Percentiles rank a stretch among this genome's conserved stretches.
Evolutionary conservation across 2,329 filamentous ascomycete genomes (phyloP).

Genomic region (Neopestalotiopsis sp.): DNA sequence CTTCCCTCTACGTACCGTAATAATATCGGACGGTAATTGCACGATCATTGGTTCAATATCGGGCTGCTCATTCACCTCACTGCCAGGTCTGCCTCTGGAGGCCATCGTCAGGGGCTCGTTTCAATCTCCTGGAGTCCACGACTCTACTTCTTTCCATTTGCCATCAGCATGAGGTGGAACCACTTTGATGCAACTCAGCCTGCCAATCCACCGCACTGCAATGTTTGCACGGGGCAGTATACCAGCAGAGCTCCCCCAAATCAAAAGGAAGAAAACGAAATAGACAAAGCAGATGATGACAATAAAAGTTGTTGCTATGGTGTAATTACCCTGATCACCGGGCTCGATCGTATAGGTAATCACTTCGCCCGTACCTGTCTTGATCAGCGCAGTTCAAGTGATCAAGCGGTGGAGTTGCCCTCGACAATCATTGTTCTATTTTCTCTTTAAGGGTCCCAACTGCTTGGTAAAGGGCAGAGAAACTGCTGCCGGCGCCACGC

Average conservation of each 20-base stretch:
- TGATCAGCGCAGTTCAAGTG: no score
- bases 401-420: no score
- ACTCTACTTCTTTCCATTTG: neutral
- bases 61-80: neutral
- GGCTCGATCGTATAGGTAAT: neutral
- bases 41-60: neutral
- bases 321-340: neutral
- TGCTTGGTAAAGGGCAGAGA: neutral
- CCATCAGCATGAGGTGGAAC: neutral
- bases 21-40: neutral
- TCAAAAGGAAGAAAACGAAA: neutral
- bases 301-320: neutral
- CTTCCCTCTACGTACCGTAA: no score
- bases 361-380: neutral
- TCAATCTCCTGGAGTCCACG: neutral
- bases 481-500: neutral
- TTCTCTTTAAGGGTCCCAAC: neutral
- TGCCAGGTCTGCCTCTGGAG: neutral
- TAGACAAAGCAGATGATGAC: neutral
- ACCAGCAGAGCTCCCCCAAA: neutral
- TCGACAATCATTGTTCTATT: no score
- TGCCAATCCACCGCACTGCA: neutral
- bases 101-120: neutral
- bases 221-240: neutral
- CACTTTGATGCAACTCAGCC: neutral